Evolutionary conservation across 108 stramenopile genomes (phyloP).

Genomic region (Pelagomonas calceolata): DNA sequence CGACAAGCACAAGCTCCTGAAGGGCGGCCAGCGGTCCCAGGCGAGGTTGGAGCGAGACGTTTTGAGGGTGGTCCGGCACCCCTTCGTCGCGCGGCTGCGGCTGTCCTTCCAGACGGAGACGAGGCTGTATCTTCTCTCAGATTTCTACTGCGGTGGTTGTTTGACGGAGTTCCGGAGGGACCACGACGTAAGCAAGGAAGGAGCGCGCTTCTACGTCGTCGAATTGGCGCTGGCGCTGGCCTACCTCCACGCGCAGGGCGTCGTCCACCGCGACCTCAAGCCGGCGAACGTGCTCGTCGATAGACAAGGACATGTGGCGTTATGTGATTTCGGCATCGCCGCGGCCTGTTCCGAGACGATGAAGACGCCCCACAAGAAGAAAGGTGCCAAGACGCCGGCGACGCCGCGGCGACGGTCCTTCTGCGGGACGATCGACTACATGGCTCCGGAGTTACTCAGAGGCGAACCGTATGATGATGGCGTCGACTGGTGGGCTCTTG

Average conservation of each 20-base stretch:
- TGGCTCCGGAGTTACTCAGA: constrained; percentile 28
- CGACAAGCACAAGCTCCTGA: constrained; percentile 10
- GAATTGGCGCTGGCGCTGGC: constrained; percentile 39
- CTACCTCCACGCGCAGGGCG: constrained; percentile 37
- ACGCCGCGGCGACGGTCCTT: constrained; percentile 11
- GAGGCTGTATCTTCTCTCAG: constrained; percentile 29
- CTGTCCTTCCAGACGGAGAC: constrained; percentile 44
- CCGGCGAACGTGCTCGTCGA: constrained; percentile 41
- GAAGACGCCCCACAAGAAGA: no score
- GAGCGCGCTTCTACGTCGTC: constrained; percentile 41
- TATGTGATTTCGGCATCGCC: constrained; percentile 44
- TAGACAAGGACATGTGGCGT: constrained; percentile 33
- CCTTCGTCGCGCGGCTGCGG: constrained; percentile 44
- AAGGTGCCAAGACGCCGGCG: background rate
- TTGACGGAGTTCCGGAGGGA: constrained; percentile 25
- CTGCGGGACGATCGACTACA: constrained; percentile 33
- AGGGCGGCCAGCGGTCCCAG: background rate
- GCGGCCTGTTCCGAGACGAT: background rate
- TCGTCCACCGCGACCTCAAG: constrained; percentile 51
- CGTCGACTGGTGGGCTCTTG: constrained; percentile 14
- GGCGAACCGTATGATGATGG: background rate
- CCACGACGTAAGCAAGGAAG: constrained; percentile 12
- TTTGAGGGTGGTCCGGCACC: constrained; percentile 40
- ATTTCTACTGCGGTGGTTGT: constrained; percentile 27
- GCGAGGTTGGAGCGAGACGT: constrained; percentile 35